phyloP scores from a whole-genome alignment of 2,329 filamentous ascomycete species.

The Apiospora sp. region DNA sequence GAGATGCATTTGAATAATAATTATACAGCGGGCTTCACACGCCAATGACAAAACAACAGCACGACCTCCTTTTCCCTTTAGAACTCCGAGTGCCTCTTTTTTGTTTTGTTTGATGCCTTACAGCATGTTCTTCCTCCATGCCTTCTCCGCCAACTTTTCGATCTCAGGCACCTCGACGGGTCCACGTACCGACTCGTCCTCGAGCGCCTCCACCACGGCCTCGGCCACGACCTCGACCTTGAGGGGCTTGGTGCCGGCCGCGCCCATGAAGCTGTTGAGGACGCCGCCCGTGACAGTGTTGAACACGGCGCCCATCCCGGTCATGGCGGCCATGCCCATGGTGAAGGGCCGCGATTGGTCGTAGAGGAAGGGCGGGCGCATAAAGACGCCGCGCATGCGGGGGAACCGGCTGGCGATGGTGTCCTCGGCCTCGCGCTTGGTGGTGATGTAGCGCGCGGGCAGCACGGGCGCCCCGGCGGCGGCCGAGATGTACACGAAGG shows the following conservation, averaged over 20 bases:
- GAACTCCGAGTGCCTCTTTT: neutral
- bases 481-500: constrained; percentile 90
- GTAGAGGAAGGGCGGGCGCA: constrained; percentile 89
- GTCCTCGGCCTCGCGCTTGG: constrained; percentile 89
- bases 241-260: constrained; percentile 84
- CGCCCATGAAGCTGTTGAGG: constrained; percentile 79
- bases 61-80: neutral
- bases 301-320: constrained; percentile 76
- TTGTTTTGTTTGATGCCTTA: constrained; percentile 45
- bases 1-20: constrained; percentile 18
- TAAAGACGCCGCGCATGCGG: constrained; percentile 78
- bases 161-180: constrained; percentile 82
- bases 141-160: constrained; percentile 79
- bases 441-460: constrained; percentile 84
- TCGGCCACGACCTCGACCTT: constrained; percentile 89
- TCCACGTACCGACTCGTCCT: constrained; percentile 75
- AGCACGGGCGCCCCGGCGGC: constrained; percentile 85
- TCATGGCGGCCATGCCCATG: constrained; percentile 81
- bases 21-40: neutral
- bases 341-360: constrained; percentile 84
- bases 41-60: neutral
- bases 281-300: constrained; percentile 81
- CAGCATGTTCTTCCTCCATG: constrained; percentile 91
- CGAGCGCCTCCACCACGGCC: constrained; percentile 86
- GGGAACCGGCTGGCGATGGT: constrained; percentile 78